Percentiles rank a stretch among this genome's conserved stretches.
Conservation (phyloP, 768 basidiomycete species). For the Tulasnella sp. region DNA sequence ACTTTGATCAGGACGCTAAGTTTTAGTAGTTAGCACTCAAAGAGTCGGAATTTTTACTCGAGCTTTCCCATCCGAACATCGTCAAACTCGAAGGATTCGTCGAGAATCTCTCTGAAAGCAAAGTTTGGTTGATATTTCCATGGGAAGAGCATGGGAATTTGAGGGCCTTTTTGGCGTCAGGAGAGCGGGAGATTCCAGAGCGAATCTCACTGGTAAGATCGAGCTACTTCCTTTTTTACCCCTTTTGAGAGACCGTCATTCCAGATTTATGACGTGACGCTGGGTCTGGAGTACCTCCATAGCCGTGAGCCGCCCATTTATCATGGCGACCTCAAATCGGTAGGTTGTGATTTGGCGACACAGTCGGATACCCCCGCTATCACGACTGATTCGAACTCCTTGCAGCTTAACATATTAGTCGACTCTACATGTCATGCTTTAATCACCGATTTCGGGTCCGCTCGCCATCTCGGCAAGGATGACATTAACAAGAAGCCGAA, state of each 20-base stretch:
- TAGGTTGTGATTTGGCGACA: background rate
- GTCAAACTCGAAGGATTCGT: background rate
- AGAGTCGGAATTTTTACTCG: background rate
- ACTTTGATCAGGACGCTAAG: background rate
- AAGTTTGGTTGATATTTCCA: background rate
- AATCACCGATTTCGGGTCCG: background rate
- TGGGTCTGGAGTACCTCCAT: background rate
- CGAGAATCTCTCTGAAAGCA: background rate
- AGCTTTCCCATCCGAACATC: background rate
- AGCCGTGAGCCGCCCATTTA: background rate
- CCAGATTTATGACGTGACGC: background rate
- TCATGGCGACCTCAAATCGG: conserved; percentile 8
- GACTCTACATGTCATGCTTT: background rate
- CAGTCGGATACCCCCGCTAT: background rate
- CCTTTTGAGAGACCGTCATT: background rate
- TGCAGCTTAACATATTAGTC: background rate
- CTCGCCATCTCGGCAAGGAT: background rate
- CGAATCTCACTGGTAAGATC: background rate
- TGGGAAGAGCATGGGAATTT: background rate
- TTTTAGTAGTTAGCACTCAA: background rate
- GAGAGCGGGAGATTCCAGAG: background rate
- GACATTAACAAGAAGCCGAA: background rate
- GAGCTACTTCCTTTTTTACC: background rate
- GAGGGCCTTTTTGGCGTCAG: background rate
- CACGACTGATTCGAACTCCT: background rate